Percentiles rank a stretch among this genome's conserved stretches.
These are phyloP conservation scores for Alternaria incomplexa DNA, from an alignment of 2,329 filamentous ascomycete genomes.

Conservation along the genomic window DNA sequence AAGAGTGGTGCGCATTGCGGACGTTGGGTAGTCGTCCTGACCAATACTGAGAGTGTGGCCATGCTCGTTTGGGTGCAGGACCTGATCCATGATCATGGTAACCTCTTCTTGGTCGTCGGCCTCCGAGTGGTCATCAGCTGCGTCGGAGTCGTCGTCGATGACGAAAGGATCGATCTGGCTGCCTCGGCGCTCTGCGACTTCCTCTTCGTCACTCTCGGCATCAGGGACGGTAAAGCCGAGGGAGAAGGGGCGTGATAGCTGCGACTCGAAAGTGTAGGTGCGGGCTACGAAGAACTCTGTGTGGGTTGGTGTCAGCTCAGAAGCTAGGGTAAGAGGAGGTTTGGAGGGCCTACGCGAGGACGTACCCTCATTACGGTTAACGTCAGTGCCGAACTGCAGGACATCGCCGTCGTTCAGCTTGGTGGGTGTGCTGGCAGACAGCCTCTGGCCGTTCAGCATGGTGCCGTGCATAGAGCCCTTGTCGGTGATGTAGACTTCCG, in stretches of 20 bases:
- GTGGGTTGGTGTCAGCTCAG: slow-evolving; percentile 12
- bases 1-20: slow-evolving; percentile 1
- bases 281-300: slow-evolving; percentile 41
- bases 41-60: not conserved
- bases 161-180: slow-evolving; percentile 37
- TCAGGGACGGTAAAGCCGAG: slow-evolving; percentile 43
- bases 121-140: slow-evolving; percentile 6
- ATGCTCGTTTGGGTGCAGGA: slow-evolving; percentile 4
- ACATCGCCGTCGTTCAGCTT: slow-evolving; percentile 40
- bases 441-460: slow-evolving; percentile 55
- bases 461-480: slow-evolving; percentile 68
- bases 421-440: slow-evolving; percentile 29
- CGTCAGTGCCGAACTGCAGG: slow-evolving; percentile 46
- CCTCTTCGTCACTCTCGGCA: slow-evolving; percentile 38
- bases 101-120: slow-evolving; percentile 9
- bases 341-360: slow-evolving; percentile 1
- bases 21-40: slow-evolving; percentile 3
- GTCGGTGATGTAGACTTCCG: slow-evolving; percentile 59
- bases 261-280: slow-evolving; percentile 38
- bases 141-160: slow-evolving; percentile 39
- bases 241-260: slow-evolving; percentile 21
- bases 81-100: slow-evolving; percentile 16
- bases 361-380: slow-evolving; percentile 44
- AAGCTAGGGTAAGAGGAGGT: not conserved
- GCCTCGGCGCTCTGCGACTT: slow-evolving; percentile 22